Conservation (phyloP, 441 rosid species). For the Aleurites moluccanus region DNA sequence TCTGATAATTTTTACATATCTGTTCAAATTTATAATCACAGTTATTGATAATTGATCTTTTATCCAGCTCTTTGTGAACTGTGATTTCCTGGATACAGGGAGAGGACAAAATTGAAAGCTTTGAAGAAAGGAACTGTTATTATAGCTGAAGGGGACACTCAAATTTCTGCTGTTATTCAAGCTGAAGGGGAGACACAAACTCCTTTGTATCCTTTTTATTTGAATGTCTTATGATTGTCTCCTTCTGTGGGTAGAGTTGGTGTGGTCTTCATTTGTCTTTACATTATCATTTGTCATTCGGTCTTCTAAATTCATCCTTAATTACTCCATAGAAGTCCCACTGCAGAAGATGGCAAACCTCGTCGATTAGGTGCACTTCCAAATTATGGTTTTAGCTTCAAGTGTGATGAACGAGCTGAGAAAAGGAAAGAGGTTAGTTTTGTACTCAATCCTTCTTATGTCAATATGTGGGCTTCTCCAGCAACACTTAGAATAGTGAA, state of each 20-base stretch:
- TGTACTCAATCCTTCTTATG: constrained; percentile 1
- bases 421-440: constrained; percentile 87
- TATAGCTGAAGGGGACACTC: constrained; percentile 60
- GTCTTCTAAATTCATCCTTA: constrained; percentile 33
- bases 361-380: constrained; percentile 75
- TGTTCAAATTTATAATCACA: constrained; percentile 3
- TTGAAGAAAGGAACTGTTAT: constrained; percentile 51
- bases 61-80: constrained; percentile 27
- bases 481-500: too few species aligned
- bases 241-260: constrained; percentile 9
- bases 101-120: constrained; percentile 54
- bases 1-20: constrained; percentile 5
- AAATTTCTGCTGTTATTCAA: constrained; percentile 48
- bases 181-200: constrained; percentile 64
- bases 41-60: constrained; percentile 7
- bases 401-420: constrained; percentile 96
- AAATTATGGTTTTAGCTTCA: constrained; percentile 93
- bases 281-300: constrained; percentile 4
- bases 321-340: constrained; percentile 57
- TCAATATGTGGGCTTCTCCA: not conserved
- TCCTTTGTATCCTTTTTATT: constrained; percentile 59
- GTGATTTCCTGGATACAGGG: constrained; percentile 55
- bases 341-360: constrained; percentile 62
- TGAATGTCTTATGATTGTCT: constrained; percentile 16
- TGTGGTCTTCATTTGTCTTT: constrained; percentile 12